Percentiles rank a stretch among this genome's conserved stretches.
Conservation (phyloP, 2,329 filamentous ascomycete species). For the Venturia pyrina region DNA sequence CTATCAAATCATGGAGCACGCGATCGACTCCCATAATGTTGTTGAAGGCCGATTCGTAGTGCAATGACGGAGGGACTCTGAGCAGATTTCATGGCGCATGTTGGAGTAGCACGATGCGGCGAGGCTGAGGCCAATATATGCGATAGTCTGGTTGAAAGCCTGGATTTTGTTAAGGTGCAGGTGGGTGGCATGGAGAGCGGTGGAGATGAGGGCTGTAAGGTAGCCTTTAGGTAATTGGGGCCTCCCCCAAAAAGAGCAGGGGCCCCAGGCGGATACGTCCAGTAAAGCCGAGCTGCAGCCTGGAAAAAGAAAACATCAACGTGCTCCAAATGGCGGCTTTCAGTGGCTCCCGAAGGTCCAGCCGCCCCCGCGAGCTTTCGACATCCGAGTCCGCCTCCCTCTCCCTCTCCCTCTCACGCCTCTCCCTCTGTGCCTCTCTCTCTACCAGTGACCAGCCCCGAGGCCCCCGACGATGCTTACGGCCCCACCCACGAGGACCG, state of each 20-base stretch:
- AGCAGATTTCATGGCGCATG: not conserved
- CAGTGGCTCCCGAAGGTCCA: not conserved
- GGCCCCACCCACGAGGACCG: not conserved
- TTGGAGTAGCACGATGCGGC: not conserved
- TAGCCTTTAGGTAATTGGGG: not conserved
- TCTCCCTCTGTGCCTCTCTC: not conserved
- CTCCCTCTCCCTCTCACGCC: not conserved
- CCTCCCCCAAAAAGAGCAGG: not conserved
- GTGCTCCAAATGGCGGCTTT: not conserved
- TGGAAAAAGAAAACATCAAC: not conserved
- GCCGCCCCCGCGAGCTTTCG: too few species aligned
- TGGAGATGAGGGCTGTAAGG: too few species aligned
- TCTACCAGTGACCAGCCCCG: not conserved
- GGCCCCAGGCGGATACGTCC: not conserved
- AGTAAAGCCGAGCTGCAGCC: not conserved
- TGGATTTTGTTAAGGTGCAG: not conserved
- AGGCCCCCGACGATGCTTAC: not conserved
- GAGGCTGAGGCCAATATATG: not conserved
- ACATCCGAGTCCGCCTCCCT: too few species aligned
- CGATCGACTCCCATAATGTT: constrained; percentile 10
- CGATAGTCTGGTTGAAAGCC: not conserved
- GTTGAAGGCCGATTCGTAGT: not conserved
- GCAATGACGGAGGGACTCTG: not conserved
- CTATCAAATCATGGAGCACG: constrained; percentile 6
- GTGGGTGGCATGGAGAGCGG: not conserved